phyloP scores from a whole-genome alignment of 805 yeast species.

The Schwanniomyces vanrijiae region DNA sequence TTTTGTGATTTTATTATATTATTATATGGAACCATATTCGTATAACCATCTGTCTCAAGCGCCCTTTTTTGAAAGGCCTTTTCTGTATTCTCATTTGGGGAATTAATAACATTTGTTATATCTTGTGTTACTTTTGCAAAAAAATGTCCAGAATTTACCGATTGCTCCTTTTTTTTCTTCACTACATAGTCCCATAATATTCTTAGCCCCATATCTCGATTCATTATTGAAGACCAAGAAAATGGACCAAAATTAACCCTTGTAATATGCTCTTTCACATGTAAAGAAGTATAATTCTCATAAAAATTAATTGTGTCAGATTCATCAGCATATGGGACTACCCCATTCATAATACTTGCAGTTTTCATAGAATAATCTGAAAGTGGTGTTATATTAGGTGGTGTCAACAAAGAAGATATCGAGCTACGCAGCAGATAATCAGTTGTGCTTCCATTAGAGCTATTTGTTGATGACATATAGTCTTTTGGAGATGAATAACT shows the following conservation, averaged over 20 bases:
- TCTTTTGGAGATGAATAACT: not conserved
- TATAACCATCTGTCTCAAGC: slow-evolving; percentile 34
- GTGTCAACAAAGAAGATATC: not conserved
- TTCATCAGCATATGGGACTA: slow-evolving; percentile 20
- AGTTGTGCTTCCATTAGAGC: not conserved
- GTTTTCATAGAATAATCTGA: slow-evolving; percentile 1
- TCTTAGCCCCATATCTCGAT: slow-evolving; percentile 30
- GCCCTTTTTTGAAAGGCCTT: slow-evolving; percentile 28
- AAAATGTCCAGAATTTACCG: slow-evolving; percentile 21
- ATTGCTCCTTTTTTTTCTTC: slow-evolving; percentile 13
- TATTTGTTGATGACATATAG: not conserved
- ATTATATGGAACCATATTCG: slow-evolving; percentile 32
- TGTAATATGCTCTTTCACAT: slow-evolving; percentile 26
- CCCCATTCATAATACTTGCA: slow-evolving; percentile 14
- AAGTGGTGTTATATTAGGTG: not conserved
- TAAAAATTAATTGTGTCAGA: slow-evolving; percentile 36
- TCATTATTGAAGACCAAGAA: slow-evolving; percentile 38
- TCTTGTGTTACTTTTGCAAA: slow-evolving; percentile 19
- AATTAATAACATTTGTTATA: slow-evolving; percentile 16
- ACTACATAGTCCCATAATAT: slow-evolving; percentile 33
- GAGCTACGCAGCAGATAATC: not conserved
- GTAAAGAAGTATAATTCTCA: slow-evolving; percentile 31
- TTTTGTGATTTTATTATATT: slow-evolving; percentile 16
- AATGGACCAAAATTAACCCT: slow-evolving; percentile 39
- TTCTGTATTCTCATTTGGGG: slow-evolving; percentile 17